These are phyloP conservation scores for Cryptococcus neoformans DNA, from an alignment of 1,284 basidiomycete species.

Conservation along the genomic window DNA sequence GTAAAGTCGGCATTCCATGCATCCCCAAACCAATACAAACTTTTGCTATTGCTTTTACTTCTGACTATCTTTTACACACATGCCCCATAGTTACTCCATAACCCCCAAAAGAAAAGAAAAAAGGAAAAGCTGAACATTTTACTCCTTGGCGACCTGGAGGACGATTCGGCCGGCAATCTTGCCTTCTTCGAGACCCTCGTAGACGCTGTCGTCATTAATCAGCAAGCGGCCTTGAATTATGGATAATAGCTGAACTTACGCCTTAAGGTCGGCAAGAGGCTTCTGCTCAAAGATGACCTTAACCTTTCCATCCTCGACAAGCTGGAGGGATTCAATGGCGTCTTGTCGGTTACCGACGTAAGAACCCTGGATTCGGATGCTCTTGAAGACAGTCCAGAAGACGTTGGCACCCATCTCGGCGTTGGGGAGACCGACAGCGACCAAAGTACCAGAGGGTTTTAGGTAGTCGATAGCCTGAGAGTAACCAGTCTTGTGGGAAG, in stretches of 20 bases:
- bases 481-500: constrained; percentile 57
- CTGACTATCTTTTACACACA: too few species aligned
- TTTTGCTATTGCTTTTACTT: too few species aligned
- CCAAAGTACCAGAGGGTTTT: constrained; percentile 60
- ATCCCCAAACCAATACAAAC: too few species aligned
- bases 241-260: background rate
- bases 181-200: constrained; percentile 18
- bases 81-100: too few species aligned
- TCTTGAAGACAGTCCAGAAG: constrained; percentile 69
- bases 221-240: background rate
- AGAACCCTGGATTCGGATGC: constrained; percentile 65
- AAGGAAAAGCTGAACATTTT: background rate
- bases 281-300: constrained; percentile 54
- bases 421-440: constrained; percentile 70
- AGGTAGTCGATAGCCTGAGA: constrained; percentile 67
- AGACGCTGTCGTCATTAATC: constrained; percentile 6
- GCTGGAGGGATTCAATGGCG: constrained; percentile 64
- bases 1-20: too few species aligned
- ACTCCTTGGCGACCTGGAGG: constrained; percentile 16
- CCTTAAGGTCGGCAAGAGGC: constrained; percentile 1
- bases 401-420: constrained; percentile 59
- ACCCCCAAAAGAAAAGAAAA: background rate
- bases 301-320: constrained; percentile 65
- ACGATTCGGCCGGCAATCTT: constrained; percentile 20
- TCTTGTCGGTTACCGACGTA: constrained; percentile 74